Evolutionary conservation across 768 basidiomycete species (phyloP).

Genomic region (Stropharia rugosoannulata): DNA sequence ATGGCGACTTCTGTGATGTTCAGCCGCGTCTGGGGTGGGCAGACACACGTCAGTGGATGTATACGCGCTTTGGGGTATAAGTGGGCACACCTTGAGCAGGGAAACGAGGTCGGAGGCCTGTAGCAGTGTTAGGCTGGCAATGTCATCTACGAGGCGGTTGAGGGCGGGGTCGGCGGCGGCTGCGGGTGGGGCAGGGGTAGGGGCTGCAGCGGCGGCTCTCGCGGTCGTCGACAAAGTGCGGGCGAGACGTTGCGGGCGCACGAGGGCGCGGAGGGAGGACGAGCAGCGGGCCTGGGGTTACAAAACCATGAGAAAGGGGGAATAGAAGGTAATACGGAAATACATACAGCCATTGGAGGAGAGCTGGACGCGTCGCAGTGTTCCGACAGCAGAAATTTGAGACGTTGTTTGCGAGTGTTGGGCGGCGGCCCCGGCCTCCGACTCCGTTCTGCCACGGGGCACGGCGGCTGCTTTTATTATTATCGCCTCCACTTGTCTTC

Average conservation of each 20-base stretch:
- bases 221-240: slow-evolving; percentile 30
- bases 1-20: slow-evolving; percentile 98
- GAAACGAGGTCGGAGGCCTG: slow-evolving; percentile 96
- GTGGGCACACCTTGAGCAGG: slow-evolving; percentile 74
- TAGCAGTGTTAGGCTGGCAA: slow-evolving; percentile 82
- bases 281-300: slow-evolving; percentile 43
- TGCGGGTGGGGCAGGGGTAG: slow-evolving; percentile 35
- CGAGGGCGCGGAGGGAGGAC: slow-evolving; percentile 37
- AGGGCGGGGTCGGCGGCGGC: slow-evolving; percentile 59
- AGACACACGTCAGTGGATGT: background rate
- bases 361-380: slow-evolving; percentile 20
- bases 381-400: slow-evolving; percentile 32
- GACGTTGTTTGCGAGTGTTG: slow-evolving; percentile 33
- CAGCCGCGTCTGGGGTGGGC: slow-evolving; percentile 63
- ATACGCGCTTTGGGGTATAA: background rate
- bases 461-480: background rate
- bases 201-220: slow-evolving; percentile 1
- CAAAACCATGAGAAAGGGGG: slow-evolving; percentile 1
- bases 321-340: background rate
- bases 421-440: slow-evolving; percentile 8
- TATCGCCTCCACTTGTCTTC: background rate
- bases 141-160: slow-evolving; percentile 86
- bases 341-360: slow-evolving; percentile 43
- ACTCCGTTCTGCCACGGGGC: background rate
- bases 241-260: slow-evolving; percentile 30